A percentile compares a stretch with the other conserved stretches of the same genome.
Evolutionary conservation across 176 grass and related monocot species (phyloP).

Genomic region (Triticum dicoccoides): DNA sequence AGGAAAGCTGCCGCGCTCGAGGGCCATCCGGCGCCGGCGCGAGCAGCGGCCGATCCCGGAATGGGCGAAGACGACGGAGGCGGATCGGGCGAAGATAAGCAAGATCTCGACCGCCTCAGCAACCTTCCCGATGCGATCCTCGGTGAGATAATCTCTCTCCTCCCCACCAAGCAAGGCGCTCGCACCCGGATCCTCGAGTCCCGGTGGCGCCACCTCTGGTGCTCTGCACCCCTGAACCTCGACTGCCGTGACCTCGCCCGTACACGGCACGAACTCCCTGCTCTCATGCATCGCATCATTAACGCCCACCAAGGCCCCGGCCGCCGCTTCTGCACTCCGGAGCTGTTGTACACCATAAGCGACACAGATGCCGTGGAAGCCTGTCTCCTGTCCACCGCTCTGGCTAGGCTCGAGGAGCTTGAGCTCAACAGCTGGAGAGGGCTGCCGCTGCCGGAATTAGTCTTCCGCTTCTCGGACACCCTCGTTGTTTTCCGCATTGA

Average conservation of each 20-base stretch:
- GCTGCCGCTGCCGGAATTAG: not conserved
- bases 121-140: not conserved
- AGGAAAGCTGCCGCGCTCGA: not conserved
- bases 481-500: not conserved
- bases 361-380: not conserved
- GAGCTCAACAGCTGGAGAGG: not conserved
- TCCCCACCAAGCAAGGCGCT: not conserved
- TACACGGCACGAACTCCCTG: not conserved
- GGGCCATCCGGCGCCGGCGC: no score
- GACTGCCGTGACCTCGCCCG: not conserved
- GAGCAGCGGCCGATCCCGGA: no score
- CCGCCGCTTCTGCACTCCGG: not conserved
- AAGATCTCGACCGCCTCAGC: not conserved
- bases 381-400: not conserved
- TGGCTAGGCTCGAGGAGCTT: not conserved
- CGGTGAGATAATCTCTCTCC: not conserved
- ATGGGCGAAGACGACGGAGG: no score
- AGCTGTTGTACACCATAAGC: no score
- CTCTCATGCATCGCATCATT: not conserved
- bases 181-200: not conserved
- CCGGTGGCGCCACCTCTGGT: not conserved
- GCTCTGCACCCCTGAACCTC: not conserved
- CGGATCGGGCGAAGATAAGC: no score
- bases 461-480: slow-evolving; percentile 23
- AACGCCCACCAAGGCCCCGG: not conserved